Conservation (phyloP, 306 rosid species). For the Acacia crassicarpa region DNA sequence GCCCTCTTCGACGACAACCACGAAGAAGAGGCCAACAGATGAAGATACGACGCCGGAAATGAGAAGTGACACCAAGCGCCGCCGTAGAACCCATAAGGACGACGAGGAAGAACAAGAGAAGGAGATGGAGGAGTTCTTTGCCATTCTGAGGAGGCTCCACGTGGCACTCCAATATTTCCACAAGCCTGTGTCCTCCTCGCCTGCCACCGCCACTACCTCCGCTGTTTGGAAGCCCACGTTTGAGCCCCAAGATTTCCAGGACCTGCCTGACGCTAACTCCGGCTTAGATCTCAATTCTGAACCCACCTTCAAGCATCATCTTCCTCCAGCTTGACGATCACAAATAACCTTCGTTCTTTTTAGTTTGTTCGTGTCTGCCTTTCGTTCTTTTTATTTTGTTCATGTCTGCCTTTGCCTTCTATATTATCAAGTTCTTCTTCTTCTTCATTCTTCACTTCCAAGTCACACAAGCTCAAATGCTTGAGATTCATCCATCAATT, state of each 20-base stretch:
- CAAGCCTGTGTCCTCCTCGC: not conserved
- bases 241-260: not conserved
- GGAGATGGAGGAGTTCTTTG: conserved; percentile 58
- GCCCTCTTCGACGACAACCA: not conserved
- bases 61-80: conserved; percentile 7
- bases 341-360: not conserved
- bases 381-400: not conserved
- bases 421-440: not conserved
- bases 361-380: too few species aligned
- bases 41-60: not conserved
- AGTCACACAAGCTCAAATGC: too few species aligned
- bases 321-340: not conserved
- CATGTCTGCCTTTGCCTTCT: not conserved
- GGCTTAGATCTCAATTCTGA: conserved; percentile 8
- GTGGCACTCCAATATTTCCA: conserved; percentile 38
- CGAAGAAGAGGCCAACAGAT: conserved; percentile 31
- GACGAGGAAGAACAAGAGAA: not conserved
- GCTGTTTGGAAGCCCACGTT: conserved; percentile 10
- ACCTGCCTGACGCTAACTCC: not conserved
- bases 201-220: not conserved
- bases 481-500: not conserved
- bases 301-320: not conserved
- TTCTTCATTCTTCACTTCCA: not conserved
- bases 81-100: not conserved
- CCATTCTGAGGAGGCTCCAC: conserved; percentile 48